phyloP scores from a whole-genome alignment of 2,329 filamentous ascomycete species.

The Apiospora pterosperma region DNA sequence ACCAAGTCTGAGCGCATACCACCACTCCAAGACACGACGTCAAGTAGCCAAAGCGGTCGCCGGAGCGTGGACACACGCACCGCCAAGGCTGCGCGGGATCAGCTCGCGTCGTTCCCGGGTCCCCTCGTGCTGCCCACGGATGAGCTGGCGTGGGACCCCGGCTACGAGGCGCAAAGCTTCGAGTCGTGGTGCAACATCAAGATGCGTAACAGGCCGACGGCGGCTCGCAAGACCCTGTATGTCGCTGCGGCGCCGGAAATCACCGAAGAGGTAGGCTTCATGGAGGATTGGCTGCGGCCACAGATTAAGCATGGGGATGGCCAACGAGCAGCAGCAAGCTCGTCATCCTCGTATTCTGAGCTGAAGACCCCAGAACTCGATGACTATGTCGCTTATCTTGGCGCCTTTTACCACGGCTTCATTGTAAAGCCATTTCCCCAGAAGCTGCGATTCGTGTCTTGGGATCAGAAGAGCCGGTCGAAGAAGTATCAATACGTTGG shows the following conservation, averaged over 20 bases:
- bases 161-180: constrained; percentile 48
- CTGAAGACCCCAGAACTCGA: constrained; percentile 17
- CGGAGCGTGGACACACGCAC: constrained; percentile 12
- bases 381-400: constrained; percentile 34
- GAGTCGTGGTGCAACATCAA: constrained; percentile 44
- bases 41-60: constrained; percentile 2
- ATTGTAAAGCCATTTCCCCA: constrained; percentile 40
- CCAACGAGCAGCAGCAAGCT: background rate
- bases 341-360: background rate
- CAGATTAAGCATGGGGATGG: background rate
- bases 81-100: constrained; percentile 12
- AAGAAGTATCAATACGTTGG: constrained; percentile 37
- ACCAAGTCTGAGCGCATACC: constrained; percentile 24
- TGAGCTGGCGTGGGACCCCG: constrained; percentile 51
- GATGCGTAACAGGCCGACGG: constrained; percentile 46
- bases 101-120: constrained; percentile 45
- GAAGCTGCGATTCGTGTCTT: constrained; percentile 43
- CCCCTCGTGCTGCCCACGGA: constrained; percentile 59
- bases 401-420: constrained; percentile 51
- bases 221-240: constrained; percentile 48
- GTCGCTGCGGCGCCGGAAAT: constrained; percentile 44
- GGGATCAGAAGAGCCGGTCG: constrained; percentile 31
- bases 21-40: background rate
- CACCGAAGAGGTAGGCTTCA: constrained; percentile 28
- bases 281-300: constrained; percentile 40